A percentile compares a stretch with the other conserved stretches of the same genome.
Conservation (phyloP, 495 filamentous ascomycete species). For the Hypomontagnella monticulosa region DNA sequence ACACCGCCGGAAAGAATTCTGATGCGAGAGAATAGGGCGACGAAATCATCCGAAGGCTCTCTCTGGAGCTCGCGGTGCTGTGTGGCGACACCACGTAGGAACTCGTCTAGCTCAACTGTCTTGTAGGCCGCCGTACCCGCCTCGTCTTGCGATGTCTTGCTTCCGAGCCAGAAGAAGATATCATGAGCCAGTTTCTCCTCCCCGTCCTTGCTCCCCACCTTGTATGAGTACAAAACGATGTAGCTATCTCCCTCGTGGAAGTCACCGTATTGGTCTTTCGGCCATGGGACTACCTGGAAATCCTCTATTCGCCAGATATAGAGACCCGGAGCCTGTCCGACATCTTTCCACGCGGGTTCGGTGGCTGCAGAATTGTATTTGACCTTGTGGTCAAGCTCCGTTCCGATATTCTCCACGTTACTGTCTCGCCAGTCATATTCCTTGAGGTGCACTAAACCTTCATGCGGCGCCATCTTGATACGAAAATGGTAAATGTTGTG, state of each 20-base stretch:
- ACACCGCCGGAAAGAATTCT: slow-evolving; percentile 66
- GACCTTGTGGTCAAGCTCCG: slow-evolving; percentile 68
- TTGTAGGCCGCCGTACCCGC: slow-evolving; percentile 72
- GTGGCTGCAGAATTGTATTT: slow-evolving; percentile 69
- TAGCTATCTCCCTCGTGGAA: slow-evolving; percentile 73
- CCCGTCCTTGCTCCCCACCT: slow-evolving; percentile 53
- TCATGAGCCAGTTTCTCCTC: slow-evolving; percentile 62
- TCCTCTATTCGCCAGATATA: slow-evolving; percentile 70
- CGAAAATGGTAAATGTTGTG: not conserved
- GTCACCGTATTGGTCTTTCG: slow-evolving; percentile 59
- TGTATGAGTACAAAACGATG: slow-evolving; percentile 66
- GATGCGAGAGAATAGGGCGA: slow-evolving; percentile 64
- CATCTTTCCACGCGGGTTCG: slow-evolving; percentile 70
- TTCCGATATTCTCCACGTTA: slow-evolving; percentile 69
- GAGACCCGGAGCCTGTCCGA: slow-evolving; percentile 61
- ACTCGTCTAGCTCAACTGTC: slow-evolving; percentile 72
- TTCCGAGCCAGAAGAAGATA: slow-evolving; percentile 70
- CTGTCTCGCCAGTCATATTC: slow-evolving; percentile 70
- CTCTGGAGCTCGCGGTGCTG: slow-evolving; percentile 68
- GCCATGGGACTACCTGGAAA: slow-evolving; percentile 68
- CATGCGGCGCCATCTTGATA: slow-evolving; percentile 61
- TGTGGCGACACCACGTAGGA: slow-evolving; percentile 64
- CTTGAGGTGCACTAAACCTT: slow-evolving; percentile 65
- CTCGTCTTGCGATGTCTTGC: slow-evolving; percentile 69
- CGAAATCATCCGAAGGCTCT: slow-evolving; percentile 65